Evolutionary conservation across 805 yeast genomes (phyloP), one percentile per base, ranked within the genome.

Genomic region (Wickerhamiella azyma): DNA sequence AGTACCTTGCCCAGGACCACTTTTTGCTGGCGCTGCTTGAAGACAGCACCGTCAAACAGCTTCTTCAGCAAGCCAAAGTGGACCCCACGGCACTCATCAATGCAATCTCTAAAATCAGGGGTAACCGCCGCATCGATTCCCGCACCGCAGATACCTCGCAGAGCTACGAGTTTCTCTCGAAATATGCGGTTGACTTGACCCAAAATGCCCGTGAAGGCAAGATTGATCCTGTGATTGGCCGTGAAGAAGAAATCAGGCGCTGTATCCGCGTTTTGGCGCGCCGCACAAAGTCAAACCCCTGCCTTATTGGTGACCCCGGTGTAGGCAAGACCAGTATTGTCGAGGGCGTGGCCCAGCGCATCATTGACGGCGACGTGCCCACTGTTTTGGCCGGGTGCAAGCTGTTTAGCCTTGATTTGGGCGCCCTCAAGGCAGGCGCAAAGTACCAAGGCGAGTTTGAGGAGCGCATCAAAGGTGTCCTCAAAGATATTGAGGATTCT

Each of bases 361-460:
- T 92, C 52, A 78, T 92, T 50, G 96, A 92, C 59, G 84, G 84
- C 52, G 98, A 92, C 65, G 95, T 92, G 13, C 98, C 98, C 37
- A 75, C 78, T 21, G 85, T 89, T 52, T 70, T 92, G 53, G 82
- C 83, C 50, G 77, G 77, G 48, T 79, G 94, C 52, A 78, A 80
- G 52, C 70, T 92, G 47, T 89, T 80, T 62, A 83, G 96, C 14
- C 72, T 92, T 51, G 98, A 92, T 64, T 71, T 92, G 54, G 98
- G 98, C 52, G 94, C 97, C 1, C 74, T 92, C 57, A 89, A 94
- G 51, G 98, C 98, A 6, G 98, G 98, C 66, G 97, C 98, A 48
- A 92, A 92, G 62, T 88, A 85, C 66, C 94, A 89, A 65, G 98
- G 98, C 67, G 98, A 92, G 61, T 92, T 89, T 59, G 98, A 92